phyloP scores from a whole-genome alignment of 1,139 yeast genomes.

The Eremothecium cymbalariae region DNA sequence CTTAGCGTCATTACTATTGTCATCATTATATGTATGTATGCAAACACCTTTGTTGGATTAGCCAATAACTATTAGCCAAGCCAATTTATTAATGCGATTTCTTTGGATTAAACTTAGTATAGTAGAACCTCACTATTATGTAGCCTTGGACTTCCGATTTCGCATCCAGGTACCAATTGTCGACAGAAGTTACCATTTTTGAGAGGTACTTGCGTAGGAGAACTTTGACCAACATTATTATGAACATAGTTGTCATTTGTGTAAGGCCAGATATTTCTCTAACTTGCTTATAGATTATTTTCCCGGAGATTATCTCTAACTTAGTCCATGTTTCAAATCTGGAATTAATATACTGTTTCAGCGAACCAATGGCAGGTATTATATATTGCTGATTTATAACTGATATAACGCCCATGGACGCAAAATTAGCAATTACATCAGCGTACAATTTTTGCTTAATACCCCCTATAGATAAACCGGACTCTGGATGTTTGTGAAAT shows the following conservation, averaged over 20 bases:
- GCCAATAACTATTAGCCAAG: too few species aligned
- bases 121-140: neutral
- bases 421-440: neutral
- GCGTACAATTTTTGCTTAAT: neutral
- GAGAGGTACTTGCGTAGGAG: conserved; percentile 3
- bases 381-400: neutral
- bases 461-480: neutral
- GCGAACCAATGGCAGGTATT: neutral
- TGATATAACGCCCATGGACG: neutral
- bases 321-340: conserved; percentile 1
- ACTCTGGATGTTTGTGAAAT: neutral
- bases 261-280: neutral
- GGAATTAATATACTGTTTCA: neutral
- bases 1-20: too few species aligned
- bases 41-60: too few species aligned
- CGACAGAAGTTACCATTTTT: neutral
- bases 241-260: neutral
- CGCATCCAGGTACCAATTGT: conserved; percentile 1
- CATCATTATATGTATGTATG: too few species aligned
- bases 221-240: neutral
- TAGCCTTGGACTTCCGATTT: conserved; percentile 1
- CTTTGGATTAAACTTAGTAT: neutral
- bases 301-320: neutral
- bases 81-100: too few species aligned
- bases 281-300: conserved; percentile 1